Conservation (phyloP, 805 yeast genomes). For the Ogataea saltuana region DNA sequence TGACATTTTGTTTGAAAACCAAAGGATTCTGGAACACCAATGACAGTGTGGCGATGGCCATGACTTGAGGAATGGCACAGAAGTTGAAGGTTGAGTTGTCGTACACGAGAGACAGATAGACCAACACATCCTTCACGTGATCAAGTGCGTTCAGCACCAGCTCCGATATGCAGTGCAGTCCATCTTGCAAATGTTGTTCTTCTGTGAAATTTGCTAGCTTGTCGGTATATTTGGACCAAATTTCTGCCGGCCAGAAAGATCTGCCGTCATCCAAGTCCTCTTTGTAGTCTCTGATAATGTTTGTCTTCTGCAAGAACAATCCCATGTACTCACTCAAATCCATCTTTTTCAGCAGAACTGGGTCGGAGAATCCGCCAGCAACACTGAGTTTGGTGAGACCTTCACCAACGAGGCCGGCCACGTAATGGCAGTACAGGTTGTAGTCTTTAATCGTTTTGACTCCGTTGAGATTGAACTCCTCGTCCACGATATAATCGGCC, state of each 20-base stretch:
- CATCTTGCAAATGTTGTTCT: conserved; percentile 50
- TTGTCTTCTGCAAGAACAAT: conserved; percentile 89
- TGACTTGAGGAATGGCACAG: conserved; percentile 97
- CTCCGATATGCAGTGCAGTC: conserved; percentile 76
- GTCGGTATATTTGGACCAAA: conserved; percentile 82
- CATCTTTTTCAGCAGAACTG: conserved; percentile 52
- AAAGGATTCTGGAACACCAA: conserved; percentile 77
- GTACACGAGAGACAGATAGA: conserved; percentile 69
- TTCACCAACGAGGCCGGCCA: conserved; percentile 97
- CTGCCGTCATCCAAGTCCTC: conserved; percentile 92
- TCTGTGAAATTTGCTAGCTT: conserved; percentile 58
- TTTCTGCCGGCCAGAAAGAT: conserved; percentile 94
- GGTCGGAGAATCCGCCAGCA: conserved; percentile 68
- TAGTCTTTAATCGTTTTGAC: conserved; percentile 77
- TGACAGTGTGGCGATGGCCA: conserved; percentile 96
- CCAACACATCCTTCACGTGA: conserved; percentile 76
- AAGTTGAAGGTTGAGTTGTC: conserved; percentile 86
- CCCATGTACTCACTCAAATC: conserved; percentile 85
- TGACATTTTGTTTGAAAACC: conserved; percentile 71
- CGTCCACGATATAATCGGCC: conserved; percentile 88
- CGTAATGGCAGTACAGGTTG: conserved; percentile 92
- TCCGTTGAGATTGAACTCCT: conserved; percentile 76
- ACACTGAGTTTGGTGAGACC: conserved; percentile 85
- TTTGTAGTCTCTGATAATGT: conserved; percentile 90
- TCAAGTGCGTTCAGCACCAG: conserved; percentile 75